Evolutionary conservation across 495 filamentous ascomycete species (phyloP).

Genomic region (Podospora comata): DNA sequence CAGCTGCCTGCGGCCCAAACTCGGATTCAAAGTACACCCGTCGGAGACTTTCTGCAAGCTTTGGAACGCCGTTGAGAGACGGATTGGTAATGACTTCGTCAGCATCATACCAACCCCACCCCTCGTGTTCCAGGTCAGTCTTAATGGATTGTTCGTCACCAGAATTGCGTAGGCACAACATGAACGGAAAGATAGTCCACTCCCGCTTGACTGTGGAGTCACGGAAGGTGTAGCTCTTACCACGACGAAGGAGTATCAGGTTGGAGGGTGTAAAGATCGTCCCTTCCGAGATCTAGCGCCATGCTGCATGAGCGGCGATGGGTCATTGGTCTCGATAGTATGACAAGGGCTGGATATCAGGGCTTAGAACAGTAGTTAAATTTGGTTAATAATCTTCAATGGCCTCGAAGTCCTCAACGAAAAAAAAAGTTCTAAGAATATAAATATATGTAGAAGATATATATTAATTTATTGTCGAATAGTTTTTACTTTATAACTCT

Average conservation of each 20-base stretch:
- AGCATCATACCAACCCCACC: slow-evolving; percentile 56
- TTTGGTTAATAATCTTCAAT: too few species aligned
- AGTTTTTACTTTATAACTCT: too few species aligned
- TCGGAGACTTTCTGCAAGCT: slow-evolving; percentile 52
- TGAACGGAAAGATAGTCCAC: slow-evolving; percentile 65
- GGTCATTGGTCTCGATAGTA: slow-evolving; percentile 51
- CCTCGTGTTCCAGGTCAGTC: slow-evolving; percentile 62
- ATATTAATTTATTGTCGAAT: too few species aligned
- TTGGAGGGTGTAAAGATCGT: slow-evolving; percentile 49
- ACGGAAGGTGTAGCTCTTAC: slow-evolving; percentile 56
- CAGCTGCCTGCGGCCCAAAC: slow-evolving; percentile 40
- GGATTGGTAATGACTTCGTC: slow-evolving; percentile 30
- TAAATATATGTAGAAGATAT: too few species aligned
- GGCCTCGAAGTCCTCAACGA: too few species aligned
- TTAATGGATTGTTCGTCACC: slow-evolving; percentile 42
- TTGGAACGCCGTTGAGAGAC: slow-evolving; percentile 51
- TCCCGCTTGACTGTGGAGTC: slow-evolving; percentile 51
- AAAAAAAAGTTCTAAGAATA: too few species aligned
- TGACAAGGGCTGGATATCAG: neutral
- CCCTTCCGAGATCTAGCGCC: slow-evolving; percentile 62
- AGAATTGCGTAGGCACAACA: slow-evolving; percentile 49
- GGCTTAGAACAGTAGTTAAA: too few species aligned
- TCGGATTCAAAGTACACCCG: slow-evolving; percentile 56
- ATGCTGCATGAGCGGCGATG: slow-evolving; percentile 52
- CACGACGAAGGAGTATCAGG: slow-evolving; percentile 52